Conservation (phyloP, 73 alveolate species). For the Paramecium sonneborni region DNA sequence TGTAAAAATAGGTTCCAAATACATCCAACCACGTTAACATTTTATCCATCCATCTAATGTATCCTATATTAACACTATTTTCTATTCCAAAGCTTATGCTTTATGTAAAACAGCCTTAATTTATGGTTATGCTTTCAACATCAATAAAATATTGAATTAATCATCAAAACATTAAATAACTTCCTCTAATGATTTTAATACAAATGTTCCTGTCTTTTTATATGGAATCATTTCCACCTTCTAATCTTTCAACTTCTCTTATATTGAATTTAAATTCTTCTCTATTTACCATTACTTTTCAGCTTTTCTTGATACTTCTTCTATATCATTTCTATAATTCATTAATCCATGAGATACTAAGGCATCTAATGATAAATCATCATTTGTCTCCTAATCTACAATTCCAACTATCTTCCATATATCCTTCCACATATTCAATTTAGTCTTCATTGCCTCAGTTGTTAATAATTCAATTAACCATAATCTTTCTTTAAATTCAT, state of each 20-base stretch:
- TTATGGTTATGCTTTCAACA: conserved; percentile 82
- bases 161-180: conserved; percentile 83
- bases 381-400: conserved; percentile 78
- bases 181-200: conserved; percentile 84
- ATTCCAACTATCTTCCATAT: conserved; percentile 78
- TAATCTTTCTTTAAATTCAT: conserved; percentile 55
- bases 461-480: conserved; percentile 65
- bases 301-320: conserved; percentile 87
- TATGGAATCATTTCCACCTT: conserved; percentile 77
- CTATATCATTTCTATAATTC: conserved; percentile 87
- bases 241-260: conserved; percentile 79
- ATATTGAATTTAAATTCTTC: conserved; percentile 78
- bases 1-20: conserved; percentile 99
- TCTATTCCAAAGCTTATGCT: conserved; percentile 81
- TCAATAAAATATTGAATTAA: conserved; percentile 77
- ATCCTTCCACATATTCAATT: conserved; percentile 93
- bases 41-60: conserved; percentile 89
- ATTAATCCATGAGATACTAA: conserved; percentile 79
- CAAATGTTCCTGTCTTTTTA: conserved; percentile 78
- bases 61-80: conserved; percentile 81
- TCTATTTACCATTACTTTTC: conserved; percentile 82
- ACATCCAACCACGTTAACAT: conserved; percentile 98
- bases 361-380: conserved; percentile 80
- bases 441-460: conserved; percentile 75
- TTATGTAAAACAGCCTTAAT: conserved; percentile 84